A percentile compares a stretch with the other conserved stretches of the same genome.
Conservation (phyloP, 2,329 filamentous ascomycete genomes). For the Pseudogymnoascus sp. region DNA sequence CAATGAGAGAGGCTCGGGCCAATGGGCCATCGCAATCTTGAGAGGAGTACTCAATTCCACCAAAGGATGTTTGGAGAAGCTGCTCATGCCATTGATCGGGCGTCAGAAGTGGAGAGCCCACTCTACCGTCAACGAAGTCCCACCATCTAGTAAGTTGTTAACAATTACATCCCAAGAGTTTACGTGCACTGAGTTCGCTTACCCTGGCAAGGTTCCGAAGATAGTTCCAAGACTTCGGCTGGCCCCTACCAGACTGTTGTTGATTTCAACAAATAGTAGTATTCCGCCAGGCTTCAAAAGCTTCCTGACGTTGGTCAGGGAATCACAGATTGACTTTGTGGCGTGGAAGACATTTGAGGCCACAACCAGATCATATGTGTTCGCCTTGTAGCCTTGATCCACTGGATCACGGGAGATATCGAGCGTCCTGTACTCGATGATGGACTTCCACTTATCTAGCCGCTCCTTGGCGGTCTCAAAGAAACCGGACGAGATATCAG, state of each 20-base stretch:
- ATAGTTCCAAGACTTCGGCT: neutral
- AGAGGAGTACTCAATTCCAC: neutral
- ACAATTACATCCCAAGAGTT: neutral
- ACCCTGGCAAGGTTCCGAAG: neutral
- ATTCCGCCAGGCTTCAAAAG: slow-evolving; percentile 17
- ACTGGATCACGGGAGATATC: slow-evolving; percentile 28
- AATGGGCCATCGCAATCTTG: neutral
- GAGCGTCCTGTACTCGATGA: slow-evolving; percentile 28
- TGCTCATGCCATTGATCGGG: neutral
- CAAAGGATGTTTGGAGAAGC: neutral
- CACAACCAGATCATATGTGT: slow-evolving; percentile 22
- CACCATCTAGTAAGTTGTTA: neutral
- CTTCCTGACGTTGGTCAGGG: slow-evolving; percentile 17
- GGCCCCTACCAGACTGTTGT: neutral
- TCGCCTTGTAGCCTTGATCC: slow-evolving; percentile 29
- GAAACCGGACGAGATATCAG: slow-evolving; percentile 24
- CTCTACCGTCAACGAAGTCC: neutral
- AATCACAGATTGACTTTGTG: slow-evolving; percentile 14
- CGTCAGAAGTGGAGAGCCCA: neutral
- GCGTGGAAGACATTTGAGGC: slow-evolving; percentile 24
- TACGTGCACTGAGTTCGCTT: neutral
- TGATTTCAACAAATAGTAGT: slow-evolving; percentile 12
- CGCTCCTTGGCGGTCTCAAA: slow-evolving; percentile 27
- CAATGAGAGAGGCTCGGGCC: neutral
- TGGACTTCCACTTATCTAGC: slow-evolving; percentile 11